Percentiles rank a stretch among this genome's conserved stretches.
phyloP scores from a whole-genome alignment of 441 rosid genomes.

The Brassica balearica region DNA sequence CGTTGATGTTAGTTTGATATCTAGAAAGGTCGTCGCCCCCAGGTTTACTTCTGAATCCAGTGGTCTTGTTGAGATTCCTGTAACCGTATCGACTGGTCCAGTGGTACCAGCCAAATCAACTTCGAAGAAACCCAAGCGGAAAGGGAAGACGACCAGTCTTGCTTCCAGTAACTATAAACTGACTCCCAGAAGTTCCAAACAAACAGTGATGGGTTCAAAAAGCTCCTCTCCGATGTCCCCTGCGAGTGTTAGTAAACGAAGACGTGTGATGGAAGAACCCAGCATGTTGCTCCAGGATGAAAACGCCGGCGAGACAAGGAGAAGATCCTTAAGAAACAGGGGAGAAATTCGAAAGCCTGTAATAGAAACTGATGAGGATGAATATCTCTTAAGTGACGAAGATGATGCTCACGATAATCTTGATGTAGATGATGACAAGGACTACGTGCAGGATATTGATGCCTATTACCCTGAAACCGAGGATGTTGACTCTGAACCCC shows the following conservation, averaged over 20 bases:
- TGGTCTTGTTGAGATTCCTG: constrained; percentile 45
- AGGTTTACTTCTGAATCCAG: constrained; percentile 20
- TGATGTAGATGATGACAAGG: constrained; percentile 29
- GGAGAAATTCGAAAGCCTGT: constrained; percentile 39
- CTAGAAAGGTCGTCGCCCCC: constrained; percentile 16
- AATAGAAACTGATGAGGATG: constrained; percentile 48
- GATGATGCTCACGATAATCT: constrained; percentile 14
- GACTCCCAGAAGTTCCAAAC: constrained; percentile 43
- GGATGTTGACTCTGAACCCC: constrained; percentile 34
- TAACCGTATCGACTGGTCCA: constrained; percentile 35
- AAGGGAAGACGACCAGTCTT: constrained; percentile 38
- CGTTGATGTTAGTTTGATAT: constrained; percentile 26
- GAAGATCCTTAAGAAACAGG: constrained; percentile 46
- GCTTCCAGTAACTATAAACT: constrained; percentile 40
- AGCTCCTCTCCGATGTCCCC: constrained; percentile 47
- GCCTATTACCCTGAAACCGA: constrained; percentile 39
- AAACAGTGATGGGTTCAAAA: constrained; percentile 27
- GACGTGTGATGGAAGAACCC: constrained; percentile 68
- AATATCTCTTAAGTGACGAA: constrained; percentile 29
- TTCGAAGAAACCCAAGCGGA: constrained; percentile 24
- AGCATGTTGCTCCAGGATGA: constrained; percentile 48
- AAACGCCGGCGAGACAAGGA: constrained; percentile 48
- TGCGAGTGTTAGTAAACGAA: constrained; percentile 81
- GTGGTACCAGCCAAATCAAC: constrained; percentile 29
- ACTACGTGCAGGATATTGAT: constrained; percentile 34